These are phyloP conservation scores for Russula emetica DNA, from an alignment of 768 basidiomycete species.

Conservation along the genomic window DNA sequence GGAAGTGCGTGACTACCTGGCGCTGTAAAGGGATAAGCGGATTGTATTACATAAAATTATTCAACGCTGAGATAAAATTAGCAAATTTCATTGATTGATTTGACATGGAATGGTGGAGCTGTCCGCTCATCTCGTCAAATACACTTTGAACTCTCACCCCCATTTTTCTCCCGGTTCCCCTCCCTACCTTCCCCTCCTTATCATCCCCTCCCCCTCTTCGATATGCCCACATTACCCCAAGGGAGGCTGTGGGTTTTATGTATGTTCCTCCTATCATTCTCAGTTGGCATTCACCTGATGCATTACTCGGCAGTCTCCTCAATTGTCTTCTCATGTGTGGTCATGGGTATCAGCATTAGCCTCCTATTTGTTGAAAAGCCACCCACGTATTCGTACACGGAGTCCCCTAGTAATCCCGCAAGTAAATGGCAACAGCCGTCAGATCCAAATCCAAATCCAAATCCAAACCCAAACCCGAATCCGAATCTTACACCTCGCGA, in stretches of 20 bases:
- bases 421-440: not conserved
- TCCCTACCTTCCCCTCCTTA: not conserved
- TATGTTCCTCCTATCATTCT: not conserved
- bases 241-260: conserved; percentile 16
- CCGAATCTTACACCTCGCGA: not conserved
- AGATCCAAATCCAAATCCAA: no score
- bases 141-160: not conserved
- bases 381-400: no score
- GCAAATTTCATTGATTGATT: no score
- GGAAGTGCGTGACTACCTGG: conserved; percentile 94
- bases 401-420: rapidly evolving
- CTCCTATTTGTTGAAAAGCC: not conserved
- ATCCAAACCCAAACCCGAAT: no score
- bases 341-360: conserved; percentile 13
- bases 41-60: conserved; percentile 2
- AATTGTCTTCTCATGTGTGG: conserved; percentile 10
- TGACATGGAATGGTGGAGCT: no score
- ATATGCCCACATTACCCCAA: conserved; percentile 21
- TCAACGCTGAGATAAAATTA: not conserved
- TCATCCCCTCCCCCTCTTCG: not conserved
- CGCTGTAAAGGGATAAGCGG: conserved; percentile 48
- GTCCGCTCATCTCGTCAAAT: not conserved
- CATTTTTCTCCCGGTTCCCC: not conserved
- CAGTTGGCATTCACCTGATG: not conserved
- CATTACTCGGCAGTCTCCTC: conserved; percentile 9